A percentile compares a stretch with the other conserved stretches of the same genome.
phyloP scores from a whole-genome alignment of 2,329 filamentous ascomycete species.

The Scedosporium boydii region DNA sequence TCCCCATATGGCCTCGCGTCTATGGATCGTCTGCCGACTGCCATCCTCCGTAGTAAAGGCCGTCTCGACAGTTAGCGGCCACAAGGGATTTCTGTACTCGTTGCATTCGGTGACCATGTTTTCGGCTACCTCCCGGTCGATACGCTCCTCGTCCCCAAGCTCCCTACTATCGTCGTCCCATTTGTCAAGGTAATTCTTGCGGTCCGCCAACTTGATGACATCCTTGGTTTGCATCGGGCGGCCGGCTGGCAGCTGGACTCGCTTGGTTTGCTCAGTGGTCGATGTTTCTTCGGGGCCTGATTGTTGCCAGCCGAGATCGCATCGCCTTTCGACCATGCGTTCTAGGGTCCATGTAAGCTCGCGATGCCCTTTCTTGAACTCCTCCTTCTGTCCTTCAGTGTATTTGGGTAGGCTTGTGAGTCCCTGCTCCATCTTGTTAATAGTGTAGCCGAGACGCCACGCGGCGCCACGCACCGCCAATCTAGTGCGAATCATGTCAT shows the following conservation, averaged over 20 bases:
- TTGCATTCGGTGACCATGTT: conserved; percentile 33
- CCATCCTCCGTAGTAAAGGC: background rate
- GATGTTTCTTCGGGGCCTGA: background rate
- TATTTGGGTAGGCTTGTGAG: conserved; percentile 6
- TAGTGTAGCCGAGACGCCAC: conserved; percentile 28
- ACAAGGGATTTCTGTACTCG: conserved; percentile 31
- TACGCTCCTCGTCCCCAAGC: conserved; percentile 7
- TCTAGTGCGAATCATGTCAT: background rate
- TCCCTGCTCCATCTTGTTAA: conserved; percentile 10
- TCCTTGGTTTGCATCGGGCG: conserved; percentile 15
- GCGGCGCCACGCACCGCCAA: conserved; percentile 24
- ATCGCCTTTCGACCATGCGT: conserved; percentile 10
- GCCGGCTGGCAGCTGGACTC: background rate
- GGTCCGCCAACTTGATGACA: conserved; percentile 23
- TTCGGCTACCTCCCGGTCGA: conserved; percentile 19
- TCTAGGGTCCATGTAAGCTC: conserved; percentile 9
- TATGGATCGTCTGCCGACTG: background rate
- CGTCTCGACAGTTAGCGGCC: conserved; percentile 17
- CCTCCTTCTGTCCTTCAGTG: conserved; percentile 9
- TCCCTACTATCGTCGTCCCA: conserved; percentile 5
- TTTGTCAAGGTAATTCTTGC: conserved; percentile 11
- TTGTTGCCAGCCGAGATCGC: conserved; percentile 8
- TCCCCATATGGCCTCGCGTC: conserved; percentile 19
- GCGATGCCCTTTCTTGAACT: background rate
- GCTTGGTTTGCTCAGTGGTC: too few relatives aligned